Evolutionary conservation across 2,329 filamentous ascomycete genomes (phyloP).

Genomic region (Fusarium mangiferae): DNA sequence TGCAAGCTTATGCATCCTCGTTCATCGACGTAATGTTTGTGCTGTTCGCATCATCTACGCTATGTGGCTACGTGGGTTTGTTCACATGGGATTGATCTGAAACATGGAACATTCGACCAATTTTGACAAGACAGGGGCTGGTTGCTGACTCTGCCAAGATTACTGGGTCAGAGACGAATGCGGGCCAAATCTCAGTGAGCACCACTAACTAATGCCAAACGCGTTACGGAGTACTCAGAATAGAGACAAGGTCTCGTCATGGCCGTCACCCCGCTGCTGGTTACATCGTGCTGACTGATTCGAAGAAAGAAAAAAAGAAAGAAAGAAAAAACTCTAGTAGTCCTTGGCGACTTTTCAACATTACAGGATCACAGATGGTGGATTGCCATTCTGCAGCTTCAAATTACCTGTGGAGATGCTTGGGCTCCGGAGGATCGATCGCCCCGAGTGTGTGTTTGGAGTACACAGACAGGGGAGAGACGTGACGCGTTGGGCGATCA

Average conservation of each 20-base stretch:
- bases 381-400: slow-evolving; percentile 23
- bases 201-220: slow-evolving; percentile 15
- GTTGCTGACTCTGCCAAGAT: slow-evolving; percentile 1
- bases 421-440: slow-evolving; percentile 29
- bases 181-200: not conserved
- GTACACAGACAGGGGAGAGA: slow-evolving; percentile 8
- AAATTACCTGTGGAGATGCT: slow-evolving; percentile 37
- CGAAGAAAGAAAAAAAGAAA: not conserved
- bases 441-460: not conserved
- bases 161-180: slow-evolving; percentile 15
- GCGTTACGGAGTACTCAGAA: not conserved
- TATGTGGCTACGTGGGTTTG: not conserved
- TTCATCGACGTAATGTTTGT: not conserved
- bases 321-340: not conserved
- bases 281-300: not conserved
- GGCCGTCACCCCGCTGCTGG: not conserved
- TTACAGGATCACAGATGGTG: slow-evolving; percentile 28
- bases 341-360: slow-evolving; percentile 12
- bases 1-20: not conserved
- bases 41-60: not conserved
- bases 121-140: slow-evolving; percentile 9
- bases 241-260: slow-evolving; percentile 19
- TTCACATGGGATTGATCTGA: slow-evolving; percentile 24
- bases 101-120: slow-evolving; percentile 29
- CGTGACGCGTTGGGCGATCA: slow-evolving; percentile 37